These are phyloP conservation scores for Bjerkandera adusta DNA, from an alignment of 1,284 basidiomycete genomes.

Conservation along the genomic window DNA sequence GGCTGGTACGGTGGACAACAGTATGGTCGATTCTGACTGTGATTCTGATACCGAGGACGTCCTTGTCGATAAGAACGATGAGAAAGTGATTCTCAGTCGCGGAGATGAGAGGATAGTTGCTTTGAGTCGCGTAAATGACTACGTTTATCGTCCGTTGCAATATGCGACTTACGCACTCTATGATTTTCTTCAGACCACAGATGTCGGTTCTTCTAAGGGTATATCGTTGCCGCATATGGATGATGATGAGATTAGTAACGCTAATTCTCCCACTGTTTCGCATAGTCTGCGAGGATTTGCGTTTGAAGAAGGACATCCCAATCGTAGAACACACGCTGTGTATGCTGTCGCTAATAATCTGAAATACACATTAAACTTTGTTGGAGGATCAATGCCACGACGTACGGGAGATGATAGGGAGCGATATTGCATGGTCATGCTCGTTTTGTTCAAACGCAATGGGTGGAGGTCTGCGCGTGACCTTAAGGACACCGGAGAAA, in stretches of 20 bases:
- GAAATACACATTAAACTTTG: slow-evolving; percentile 23
- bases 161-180: not conserved
- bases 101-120: no score
- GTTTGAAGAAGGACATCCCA: not conserved
- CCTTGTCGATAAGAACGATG: no score
- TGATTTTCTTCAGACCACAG: not conserved
- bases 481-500: slow-evolving; percentile 17
- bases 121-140: not conserved
- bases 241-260: slow-evolving; percentile 21
- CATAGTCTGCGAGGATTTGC: slow-evolving; percentile 14
- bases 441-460: slow-evolving; percentile 29
- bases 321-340: not conserved
- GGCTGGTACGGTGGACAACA: no score
- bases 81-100: no score
- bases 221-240: not conserved
- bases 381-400: slow-evolving; percentile 29
- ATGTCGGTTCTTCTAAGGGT: not conserved
- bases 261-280: slow-evolving; percentile 30
- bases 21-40: no score
- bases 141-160: slow-evolving; percentile 1
- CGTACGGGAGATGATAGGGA: slow-evolving; percentile 30
- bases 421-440: slow-evolving; percentile 31
- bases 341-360: not conserved
- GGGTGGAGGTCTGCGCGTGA: slow-evolving; percentile 29
- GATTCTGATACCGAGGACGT: no score